Evolutionary conservation across 2,329 filamentous ascomycete species (phyloP), one percentile per base, ranked within the genome.

Genomic region (Neofusicoccum ribis): DNA sequence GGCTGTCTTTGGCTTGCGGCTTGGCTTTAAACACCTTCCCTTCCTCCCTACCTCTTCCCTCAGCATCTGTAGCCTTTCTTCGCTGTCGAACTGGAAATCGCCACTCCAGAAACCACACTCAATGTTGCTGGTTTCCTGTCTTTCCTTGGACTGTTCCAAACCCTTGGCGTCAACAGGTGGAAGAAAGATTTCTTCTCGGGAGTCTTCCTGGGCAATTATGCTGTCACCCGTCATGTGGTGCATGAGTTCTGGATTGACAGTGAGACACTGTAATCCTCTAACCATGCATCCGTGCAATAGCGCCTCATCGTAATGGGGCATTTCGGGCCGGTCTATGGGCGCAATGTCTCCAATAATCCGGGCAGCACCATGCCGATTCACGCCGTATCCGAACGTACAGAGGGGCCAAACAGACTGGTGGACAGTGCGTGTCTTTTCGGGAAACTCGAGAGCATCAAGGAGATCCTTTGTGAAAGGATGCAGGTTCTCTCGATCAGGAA

Each of bases 221-320:
- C 74, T 77, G 34, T 69, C 70, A 0, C 76, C 76, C 9, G 76
- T 75, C 72, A 79, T 75, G 65, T 81, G 79, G 62, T 81, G 79
- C 67, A 81, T 80, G 0, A 81, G 70, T 65, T 81, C 79, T 0
- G 79, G 78, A 64, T 80, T 80, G 15, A 78, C 69, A 2, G 76
- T 79, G 74, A 76, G 80, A 70, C 79, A 81, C 43, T 75, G 73
- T 9, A 80, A 70, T 1, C 78, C 78, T 20, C 44, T 23, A 9
- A 77, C 73, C 3, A 76, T 69, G 67, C 78, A 80, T 15, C 73
- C 76, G 52, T 76, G 72, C 17, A 79, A 70, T 34, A 80, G 67
- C 0, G 72, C 71, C n/a, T 79, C 76, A 64, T 80, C 78, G 63
- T 72, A 80, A 11, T 73, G 73, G 64, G 68, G 63, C 39, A 27